Base-by-base conservation (phyloP, 768 basidiomycete genomes). In the Scleroderma citrinum region DNA sequence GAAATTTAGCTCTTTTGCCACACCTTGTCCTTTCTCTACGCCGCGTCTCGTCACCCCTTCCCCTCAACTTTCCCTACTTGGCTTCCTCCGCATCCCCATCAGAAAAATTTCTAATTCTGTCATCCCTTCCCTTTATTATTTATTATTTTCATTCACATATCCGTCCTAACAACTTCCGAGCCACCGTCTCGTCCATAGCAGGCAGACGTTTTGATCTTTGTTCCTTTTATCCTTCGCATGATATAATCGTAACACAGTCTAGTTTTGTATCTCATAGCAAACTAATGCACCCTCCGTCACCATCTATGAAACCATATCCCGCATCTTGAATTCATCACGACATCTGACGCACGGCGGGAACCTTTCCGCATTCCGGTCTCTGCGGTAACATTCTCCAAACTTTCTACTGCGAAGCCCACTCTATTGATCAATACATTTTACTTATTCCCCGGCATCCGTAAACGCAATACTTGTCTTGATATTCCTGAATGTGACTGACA, bases 301-400 rank as follows among this genome's bases (percentile, higher is more conserved):
- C 24, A 20, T 7, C 14, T 26, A 42, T 42, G 40, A 42, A 42
- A 42, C 40, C 24, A 42, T 42, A 42, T 23, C 20, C 39, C 40
- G 23, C 34, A 35, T 35, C 40, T 41, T 20, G 21, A 21, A 14
- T 41, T 24, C 24, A 26, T 41, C 21, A 23, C 23, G 20, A 12
- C 23, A 21, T 41, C 39, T 41, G 39, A 23, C 39, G 23, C 40
- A 26, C 23, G 40, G 40, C 40, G 40, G 40, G 23, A 17, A 24
- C 11, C 40, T 26, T 21, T 31, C 43, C n/a, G 43, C 43, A 19
- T 30, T 44, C 43, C 29, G 30, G 43, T 31, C 43, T 17, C 6
- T 19, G 30, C 43, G 30, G 43, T 44, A 39, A 39, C 43, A 19
- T 44, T 29, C 31, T 44, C 43, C n/a, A 39, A 39, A 39, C 38